Evolutionary conservation across 352 stramenopile species (phyloP).

Genomic region (Salisapilia sapeloensis): DNA sequence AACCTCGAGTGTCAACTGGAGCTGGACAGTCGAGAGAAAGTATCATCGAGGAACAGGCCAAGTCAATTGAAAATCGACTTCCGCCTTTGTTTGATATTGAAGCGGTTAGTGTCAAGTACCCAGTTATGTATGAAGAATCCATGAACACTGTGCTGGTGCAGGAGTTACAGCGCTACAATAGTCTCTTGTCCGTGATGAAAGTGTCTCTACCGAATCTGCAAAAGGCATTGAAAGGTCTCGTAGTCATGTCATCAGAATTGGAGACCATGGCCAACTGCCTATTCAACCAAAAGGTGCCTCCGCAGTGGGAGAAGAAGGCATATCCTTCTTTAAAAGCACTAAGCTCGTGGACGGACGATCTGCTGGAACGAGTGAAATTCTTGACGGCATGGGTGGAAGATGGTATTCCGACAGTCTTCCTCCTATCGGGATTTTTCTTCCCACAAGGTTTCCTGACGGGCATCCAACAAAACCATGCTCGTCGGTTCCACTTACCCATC

Average conservation of each 20-base stretch:
- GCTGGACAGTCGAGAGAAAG: conserved; percentile 73
- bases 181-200: conserved; percentile 65
- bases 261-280: conserved; percentile 75
- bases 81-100: conserved; percentile 74
- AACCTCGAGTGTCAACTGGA: conserved; percentile 62
- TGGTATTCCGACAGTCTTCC: conserved; percentile 73
- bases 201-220: conserved; percentile 71
- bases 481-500: conserved; percentile 79
- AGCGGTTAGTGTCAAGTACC: conserved; percentile 67
- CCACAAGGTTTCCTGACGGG: conserved; percentile 85
- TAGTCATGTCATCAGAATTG: conserved; percentile 76
- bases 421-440: conserved; percentile 88
- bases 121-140: conserved; percentile 79
- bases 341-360: conserved; percentile 74
- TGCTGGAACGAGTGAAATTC: conserved; percentile 64
- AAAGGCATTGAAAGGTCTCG: conserved; percentile 77
- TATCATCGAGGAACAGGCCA: conserved; percentile 72
- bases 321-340: conserved; percentile 86
- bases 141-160: conserved; percentile 89
- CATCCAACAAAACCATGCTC: conserved; percentile 86
- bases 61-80: conserved; percentile 64
- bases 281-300: conserved; percentile 82
- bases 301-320: conserved; percentile 73
- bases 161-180: conserved; percentile 85
- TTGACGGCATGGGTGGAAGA: conserved; percentile 50